A percentile compares a stretch with the other conserved stretches of the same genome.
Evolutionary conservation across 2,329 filamentous ascomycete species (phyloP).

Genomic region (Nectriaceae sp.): DNA sequence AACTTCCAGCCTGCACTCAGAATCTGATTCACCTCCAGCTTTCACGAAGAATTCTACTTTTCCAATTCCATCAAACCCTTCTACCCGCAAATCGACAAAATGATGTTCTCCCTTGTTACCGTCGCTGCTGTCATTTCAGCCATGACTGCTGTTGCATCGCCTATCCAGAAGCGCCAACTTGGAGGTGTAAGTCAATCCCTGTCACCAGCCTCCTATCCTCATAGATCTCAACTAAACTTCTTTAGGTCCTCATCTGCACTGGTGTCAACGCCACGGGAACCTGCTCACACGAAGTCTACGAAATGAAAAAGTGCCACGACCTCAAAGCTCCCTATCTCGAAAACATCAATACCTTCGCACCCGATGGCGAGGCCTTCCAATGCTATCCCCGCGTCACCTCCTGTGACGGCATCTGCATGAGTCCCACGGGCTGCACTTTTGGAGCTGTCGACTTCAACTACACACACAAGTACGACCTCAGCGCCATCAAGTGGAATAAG

Average conservation of each 20-base stretch:
- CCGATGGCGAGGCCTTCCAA: slow-evolving; percentile 49
- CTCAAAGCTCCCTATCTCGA: slow-evolving; percentile 41
- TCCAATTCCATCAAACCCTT: slow-evolving; percentile 6
- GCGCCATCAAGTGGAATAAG: slow-evolving; percentile 47
- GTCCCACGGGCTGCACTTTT: slow-evolving; percentile 54
- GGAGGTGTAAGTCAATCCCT: slow-evolving; percentile 46
- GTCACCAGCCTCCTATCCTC: not conserved
- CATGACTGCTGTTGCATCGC: slow-evolving; percentile 26
- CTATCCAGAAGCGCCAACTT: slow-evolving; percentile 42
- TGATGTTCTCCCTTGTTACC: slow-evolving; percentile 31
- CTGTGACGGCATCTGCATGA: slow-evolving; percentile 49
- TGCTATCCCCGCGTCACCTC: slow-evolving; percentile 47
- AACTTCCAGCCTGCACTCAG: slow-evolving; percentile 15
- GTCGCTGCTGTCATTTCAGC: slow-evolving; percentile 22
- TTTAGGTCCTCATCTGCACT: slow-evolving; percentile 49
- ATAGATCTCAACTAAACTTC: not conserved
- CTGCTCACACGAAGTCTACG: slow-evolving; percentile 47
- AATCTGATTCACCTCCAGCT: slow-evolving; percentile 13
- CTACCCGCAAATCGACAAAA: slow-evolving; percentile 13
- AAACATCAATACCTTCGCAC: slow-evolving; percentile 52
- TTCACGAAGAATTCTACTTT: slow-evolving; percentile 3
- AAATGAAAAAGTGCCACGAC: slow-evolving; percentile 48
- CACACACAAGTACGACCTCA: slow-evolving; percentile 49
- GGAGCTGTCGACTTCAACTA: slow-evolving; percentile 49
- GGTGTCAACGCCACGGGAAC: slow-evolving; percentile 50